phyloP scores from a whole-genome alignment of 2,329 filamentous ascomycete species.

The Fusarium metavorans region DNA sequence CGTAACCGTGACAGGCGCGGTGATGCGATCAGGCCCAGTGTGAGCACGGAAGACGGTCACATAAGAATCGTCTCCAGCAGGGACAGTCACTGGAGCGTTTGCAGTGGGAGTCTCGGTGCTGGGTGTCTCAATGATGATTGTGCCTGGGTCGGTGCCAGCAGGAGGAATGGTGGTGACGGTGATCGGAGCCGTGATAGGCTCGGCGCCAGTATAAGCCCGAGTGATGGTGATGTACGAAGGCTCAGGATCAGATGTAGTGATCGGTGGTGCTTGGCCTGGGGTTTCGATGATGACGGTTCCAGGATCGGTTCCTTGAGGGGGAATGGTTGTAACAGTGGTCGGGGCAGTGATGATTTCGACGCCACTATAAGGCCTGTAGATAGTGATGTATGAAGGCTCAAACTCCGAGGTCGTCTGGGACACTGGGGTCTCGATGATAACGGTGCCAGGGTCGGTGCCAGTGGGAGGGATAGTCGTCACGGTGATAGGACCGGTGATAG shows the following conservation, averaged over 20 bases:
- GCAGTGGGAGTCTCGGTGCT: neutral
- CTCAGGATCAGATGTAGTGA: neutral
- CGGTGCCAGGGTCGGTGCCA: neutral
- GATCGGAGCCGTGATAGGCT: neutral
- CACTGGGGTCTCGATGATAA: slow-evolving; percentile 6
- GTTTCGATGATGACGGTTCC: slow-evolving; percentile 18
- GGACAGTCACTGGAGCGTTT: neutral
- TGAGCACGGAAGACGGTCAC: slow-evolving; percentile 27
- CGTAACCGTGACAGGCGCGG: neutral
- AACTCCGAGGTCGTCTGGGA: neutral
- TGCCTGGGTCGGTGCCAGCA: neutral
- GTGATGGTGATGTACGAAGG: neutral
- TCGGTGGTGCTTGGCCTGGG: neutral
- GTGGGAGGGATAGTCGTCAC: neutral
- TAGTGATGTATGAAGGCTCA: neutral
- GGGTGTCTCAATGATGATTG: neutral
- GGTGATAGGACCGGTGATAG: neutral
- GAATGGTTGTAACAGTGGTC: neutral
- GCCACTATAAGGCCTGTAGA: neutral
- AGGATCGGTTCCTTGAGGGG: neutral
- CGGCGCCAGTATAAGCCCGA: neutral
- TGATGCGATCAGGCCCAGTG: neutral
- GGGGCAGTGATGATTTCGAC: neutral
- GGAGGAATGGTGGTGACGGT: slow-evolving; percentile 4
- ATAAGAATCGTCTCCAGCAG: slow-evolving; percentile 10